Base-by-base conservation (phyloP, 2,329 filamentous ascomycete species). In the Alternaria rosae region DNA sequence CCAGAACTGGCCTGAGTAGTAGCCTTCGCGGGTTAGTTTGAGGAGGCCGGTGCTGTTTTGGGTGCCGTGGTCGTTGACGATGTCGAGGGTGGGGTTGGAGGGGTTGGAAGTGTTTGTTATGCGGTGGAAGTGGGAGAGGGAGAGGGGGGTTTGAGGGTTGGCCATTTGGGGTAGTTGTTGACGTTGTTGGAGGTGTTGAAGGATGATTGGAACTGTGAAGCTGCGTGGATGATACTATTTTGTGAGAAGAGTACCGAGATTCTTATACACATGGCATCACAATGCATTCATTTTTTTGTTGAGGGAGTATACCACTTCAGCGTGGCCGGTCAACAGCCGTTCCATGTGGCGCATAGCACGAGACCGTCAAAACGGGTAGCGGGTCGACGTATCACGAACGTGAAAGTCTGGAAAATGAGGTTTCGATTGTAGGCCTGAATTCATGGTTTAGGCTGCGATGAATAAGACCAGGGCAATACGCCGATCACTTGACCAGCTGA, bases 1-100 rank as follows among this genome's bases (percentile, higher is more conserved):
- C 72, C 68, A 74, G 59, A 57, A 59, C 45, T 76, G 71, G n/a
- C 71, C 68, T 11, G 65, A 59, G 60, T 70, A 68, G 35, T 69
- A 62, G 17, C 59, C 67, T 21, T 69, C 70, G 17, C 72, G 65
- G 23, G 47, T 38, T 5, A 51, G 1, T 51, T 51, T 51, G 47
- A 51, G 28, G 13, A 23, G 47, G 3, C 30, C 47, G 20, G 47
- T 17, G 11, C 47, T 51, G 30, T 38, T 35, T 35, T 25, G 47
- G 12, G 28, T 51, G 47, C 47, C 47, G 47, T 17, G 25, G 7
- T 50, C 47, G 4, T 50, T 50, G 20, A 23, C 15, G 28, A 50
- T 6, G 47, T 50, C 47, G 47, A 50, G 28, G 28, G 17, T 50
- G 20, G 47, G 47, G 8, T 35, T 50, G 8, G 47, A 50, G 17